Base-by-base conservation (phyloP, 2,329 filamentous ascomycete genomes). In the Claviceps maximensis region DNA sequence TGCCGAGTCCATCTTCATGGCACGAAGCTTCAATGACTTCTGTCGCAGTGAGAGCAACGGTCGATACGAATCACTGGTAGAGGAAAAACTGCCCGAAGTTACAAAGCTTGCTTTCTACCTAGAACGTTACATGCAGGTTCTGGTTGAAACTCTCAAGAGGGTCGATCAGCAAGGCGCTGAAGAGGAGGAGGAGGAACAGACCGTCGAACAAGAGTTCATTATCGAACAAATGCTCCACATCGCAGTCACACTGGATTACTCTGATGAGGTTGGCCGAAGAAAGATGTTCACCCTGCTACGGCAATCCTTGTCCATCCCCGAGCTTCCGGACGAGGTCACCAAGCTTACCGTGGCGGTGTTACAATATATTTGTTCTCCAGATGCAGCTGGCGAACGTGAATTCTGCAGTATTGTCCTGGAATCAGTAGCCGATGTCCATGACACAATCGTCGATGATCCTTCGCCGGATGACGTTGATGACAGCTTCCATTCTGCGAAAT, bases 151-250 rank as follows among this genome's bases (percentile, higher is more conserved):
- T 2, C 74, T 88, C 19, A 76, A 74, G 63, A 73, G 76, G 57
- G 70, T 76, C 42, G 76, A 80, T 6, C 70, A 79, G 54, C 72
- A 79, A 53, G 75, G 77, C 23, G 73, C 71, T 1, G 76, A 76
- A 13, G 77, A 76, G 17, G 79, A 84, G 4, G 77, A 87, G 6
- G 86, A 90, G 55, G 87, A 94, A 61, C 87, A 94, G 59, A 86
- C 86, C 0, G 84, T 89, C 7, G 89, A 96, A 65, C 84, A 90
- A 60, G 91, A 97, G 67, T 98, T 98, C 61, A 87, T 96, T 57
- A 87, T 96, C 41, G 90, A 97, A 66, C 94, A 98, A 65, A 76
- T 98, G 54, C 81, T 98, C 38, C 86, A 96, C 61, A 95, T 98
- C 63, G 87, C 89, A 5, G 77, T 90, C 55, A 94, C 88, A 1